Conservation (phyloP, 495 filamentous ascomycete species). For the Copromyces sp. region DNA sequence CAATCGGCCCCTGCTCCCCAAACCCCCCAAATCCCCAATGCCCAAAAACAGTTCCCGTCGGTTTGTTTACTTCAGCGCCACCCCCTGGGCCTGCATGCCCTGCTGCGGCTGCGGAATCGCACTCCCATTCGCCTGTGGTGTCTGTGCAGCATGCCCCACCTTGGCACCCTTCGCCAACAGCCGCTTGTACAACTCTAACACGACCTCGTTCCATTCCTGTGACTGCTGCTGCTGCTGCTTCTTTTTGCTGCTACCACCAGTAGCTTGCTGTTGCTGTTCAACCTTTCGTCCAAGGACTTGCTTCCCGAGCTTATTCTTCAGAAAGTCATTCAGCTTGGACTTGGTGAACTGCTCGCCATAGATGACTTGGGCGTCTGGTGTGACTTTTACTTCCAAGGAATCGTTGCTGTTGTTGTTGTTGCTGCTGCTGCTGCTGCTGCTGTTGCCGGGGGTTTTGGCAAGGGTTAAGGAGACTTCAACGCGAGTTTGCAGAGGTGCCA, state of each 20-base stretch:
- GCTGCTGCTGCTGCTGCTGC: background rate
- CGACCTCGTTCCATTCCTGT: conserved; percentile 43
- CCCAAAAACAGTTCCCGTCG: background rate
- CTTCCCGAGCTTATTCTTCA: conserved; percentile 38
- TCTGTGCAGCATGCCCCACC: conserved; percentile 6
- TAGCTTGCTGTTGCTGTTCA: conserved; percentile 15
- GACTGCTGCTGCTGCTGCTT: conserved; percentile 13
- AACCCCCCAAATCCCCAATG: background rate
- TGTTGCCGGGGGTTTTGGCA: conserved; percentile 1
- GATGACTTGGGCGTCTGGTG: conserved; percentile 41
- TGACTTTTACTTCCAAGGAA: conserved; percentile 37
- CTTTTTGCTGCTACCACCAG: conserved; percentile 9
- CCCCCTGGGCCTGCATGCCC: background rate
- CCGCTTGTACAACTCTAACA: conserved; percentile 45
- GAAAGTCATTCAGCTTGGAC: conserved; percentile 52
- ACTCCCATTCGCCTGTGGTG: background rate
- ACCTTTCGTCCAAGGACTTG: conserved; percentile 16
- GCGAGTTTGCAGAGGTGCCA: conserved; percentile 48
- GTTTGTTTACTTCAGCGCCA: background rate
- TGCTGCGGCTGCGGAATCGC: background rate
- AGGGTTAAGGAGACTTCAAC: conserved; percentile 44
- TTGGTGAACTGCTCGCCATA: conserved; percentile 60
- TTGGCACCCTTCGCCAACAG: conserved; percentile 47
- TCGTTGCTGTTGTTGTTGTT: background rate
- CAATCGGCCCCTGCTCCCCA: background rate